These are phyloP conservation scores for Sporisorium sorghi DNA, from an alignment of 1,284 basidiomycete species.

Conservation along the genomic window DNA sequence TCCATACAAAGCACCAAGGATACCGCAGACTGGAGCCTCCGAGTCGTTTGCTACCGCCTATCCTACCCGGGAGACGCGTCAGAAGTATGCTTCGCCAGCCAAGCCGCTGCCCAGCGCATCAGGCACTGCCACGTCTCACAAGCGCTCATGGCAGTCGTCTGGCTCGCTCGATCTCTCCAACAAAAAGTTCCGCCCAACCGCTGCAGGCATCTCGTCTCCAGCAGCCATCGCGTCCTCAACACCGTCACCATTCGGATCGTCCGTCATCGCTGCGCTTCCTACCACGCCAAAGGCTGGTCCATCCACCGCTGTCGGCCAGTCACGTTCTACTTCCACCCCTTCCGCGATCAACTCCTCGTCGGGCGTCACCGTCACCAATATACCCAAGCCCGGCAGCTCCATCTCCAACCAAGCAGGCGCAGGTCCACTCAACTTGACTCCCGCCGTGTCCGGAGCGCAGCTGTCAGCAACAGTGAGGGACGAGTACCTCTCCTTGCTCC, in stretches of 20 bases:
- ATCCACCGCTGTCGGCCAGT: background rate
- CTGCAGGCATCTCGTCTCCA: background rate
- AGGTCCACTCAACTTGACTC: constrained; percentile 35
- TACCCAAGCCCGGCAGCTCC: constrained; percentile 44
- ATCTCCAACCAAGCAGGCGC: constrained; percentile 41
- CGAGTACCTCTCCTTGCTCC: constrained; percentile 45
- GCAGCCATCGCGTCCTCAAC: constrained; percentile 7
- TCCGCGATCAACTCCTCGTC: constrained; percentile 17
- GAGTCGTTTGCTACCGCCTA: constrained; percentile 52
- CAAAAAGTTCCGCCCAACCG: constrained; percentile 30
- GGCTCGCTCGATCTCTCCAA: constrained; percentile 31
- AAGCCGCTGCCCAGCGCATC: constrained; percentile 28
- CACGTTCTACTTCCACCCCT: constrained; percentile 9
- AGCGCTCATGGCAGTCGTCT: constrained; percentile 40
- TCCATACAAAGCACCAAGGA: constrained; percentile 42
- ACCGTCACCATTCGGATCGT: constrained; percentile 10
- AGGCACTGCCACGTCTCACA: constrained; percentile 19
- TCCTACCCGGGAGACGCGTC: constrained; percentile 52
- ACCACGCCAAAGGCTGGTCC: background rate
- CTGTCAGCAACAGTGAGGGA: constrained; percentile 19
- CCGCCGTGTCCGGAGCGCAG: constrained; percentile 36
- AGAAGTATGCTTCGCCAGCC: constrained; percentile 52
- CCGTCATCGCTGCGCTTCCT: constrained; percentile 5
- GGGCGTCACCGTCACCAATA: constrained; percentile 46
- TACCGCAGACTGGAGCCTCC: constrained; percentile 30